phyloP scores from a whole-genome alignment of 2,329 filamentous ascomycete species.

The Stagonosporopsis cucurbitacearum region DNA sequence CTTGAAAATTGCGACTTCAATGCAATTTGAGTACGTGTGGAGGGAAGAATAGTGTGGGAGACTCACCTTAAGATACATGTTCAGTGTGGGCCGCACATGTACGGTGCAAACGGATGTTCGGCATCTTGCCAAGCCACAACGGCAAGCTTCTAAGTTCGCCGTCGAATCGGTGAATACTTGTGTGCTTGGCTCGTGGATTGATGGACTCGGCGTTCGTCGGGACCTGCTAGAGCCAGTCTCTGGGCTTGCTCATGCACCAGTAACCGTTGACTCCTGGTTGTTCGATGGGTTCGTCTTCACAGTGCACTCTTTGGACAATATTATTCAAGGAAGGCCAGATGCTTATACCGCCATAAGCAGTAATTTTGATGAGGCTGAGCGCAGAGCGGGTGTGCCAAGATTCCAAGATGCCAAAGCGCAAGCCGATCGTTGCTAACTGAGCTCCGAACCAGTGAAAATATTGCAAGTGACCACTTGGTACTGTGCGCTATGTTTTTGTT shows the following conservation, averaged over 20 bases:
- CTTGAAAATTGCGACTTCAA: background rate
- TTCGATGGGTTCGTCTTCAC: background rate
- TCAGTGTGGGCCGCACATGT: background rate
- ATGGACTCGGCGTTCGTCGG: background rate
- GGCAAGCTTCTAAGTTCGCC: background rate
- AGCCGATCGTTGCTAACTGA: too few relatives aligned
- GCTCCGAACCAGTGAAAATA: background rate
- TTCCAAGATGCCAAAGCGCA: constrained; percentile 6
- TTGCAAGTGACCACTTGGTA: background rate
- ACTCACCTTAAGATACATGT: background rate
- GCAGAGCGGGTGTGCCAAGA: background rate
- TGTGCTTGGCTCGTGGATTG: constrained; percentile 3
- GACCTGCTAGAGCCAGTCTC: background rate
- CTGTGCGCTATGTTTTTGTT: too few relatives aligned
- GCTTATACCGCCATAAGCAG: background rate
- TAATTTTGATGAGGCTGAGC: background rate
- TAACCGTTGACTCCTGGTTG: background rate
- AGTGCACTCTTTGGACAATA: background rate
- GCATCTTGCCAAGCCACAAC: constrained; percentile 9
- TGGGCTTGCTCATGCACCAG: background rate
- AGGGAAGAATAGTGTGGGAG: background rate
- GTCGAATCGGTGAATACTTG: constrained; percentile 1
- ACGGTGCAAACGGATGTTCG: constrained; percentile 3
- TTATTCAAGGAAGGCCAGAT: too few relatives aligned
- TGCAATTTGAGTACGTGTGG: background rate